Evolutionary conservation across 2,329 filamentous ascomycete genomes (phyloP).

Genomic region (Curvularia hawaiiensis): DNA sequence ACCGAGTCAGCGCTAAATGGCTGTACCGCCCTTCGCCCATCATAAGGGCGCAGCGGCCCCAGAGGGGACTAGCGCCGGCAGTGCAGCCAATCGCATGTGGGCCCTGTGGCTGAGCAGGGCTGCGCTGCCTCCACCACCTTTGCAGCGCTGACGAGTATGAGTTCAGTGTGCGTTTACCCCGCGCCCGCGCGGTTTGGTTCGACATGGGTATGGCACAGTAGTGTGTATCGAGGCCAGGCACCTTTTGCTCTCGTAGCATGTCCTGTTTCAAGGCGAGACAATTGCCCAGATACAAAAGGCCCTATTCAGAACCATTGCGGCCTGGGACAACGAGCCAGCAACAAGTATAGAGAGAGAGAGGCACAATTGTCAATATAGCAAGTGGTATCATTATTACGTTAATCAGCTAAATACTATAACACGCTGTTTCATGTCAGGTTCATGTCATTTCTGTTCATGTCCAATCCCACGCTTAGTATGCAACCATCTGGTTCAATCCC

Average conservation of each 20-base stretch:
- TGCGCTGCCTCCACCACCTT: background rate
- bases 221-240: background rate
- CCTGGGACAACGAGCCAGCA: background rate
- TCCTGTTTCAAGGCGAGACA: background rate
- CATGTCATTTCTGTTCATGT: background rate
- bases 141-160: background rate
- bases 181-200: background rate
- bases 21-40: slow-evolving; percentile 21
- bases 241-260: background rate
- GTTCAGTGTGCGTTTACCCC: background rate
- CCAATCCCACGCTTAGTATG: slow-evolving; percentile 59
- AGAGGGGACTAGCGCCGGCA: slow-evolving; percentile 10
- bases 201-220: background rate
- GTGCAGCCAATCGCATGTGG: slow-evolving; percentile 8
- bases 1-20: slow-evolving; percentile 18
- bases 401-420: background rate
- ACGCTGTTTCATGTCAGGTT: background rate
- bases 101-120: slow-evolving; percentile 15
- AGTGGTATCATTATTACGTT: slow-evolving; percentile 1
- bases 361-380: background rate
- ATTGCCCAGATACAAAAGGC: background rate
- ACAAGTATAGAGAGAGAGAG: background rate
- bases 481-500: slow-evolving; percentile 69
- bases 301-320: background rate
- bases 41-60: slow-evolving; percentile 16